These are phyloP conservation scores for Lantana camara DNA, from an alignment of 257 asterid species.

Conservation along the genomic window DNA sequence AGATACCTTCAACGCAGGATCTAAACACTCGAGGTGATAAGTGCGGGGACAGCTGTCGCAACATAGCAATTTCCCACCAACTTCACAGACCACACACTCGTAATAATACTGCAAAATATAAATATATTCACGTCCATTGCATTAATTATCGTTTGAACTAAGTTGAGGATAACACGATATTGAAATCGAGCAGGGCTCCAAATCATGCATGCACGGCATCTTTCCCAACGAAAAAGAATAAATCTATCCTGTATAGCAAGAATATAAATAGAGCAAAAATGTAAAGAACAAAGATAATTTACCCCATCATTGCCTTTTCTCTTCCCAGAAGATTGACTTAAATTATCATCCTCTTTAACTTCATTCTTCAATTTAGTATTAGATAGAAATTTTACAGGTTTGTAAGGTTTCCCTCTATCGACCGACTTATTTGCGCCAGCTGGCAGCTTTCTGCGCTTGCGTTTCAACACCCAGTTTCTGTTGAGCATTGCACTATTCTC, in stretches of 20 bases:
- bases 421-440: constrained; percentile 46
- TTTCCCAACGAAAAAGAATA: constrained; percentile 4
- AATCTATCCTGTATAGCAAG: not conserved
- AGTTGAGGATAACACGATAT: not conserved
- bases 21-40: constrained; percentile 72
- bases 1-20: constrained; percentile 85
- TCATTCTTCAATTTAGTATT: constrained; percentile 37
- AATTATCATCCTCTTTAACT: constrained; percentile 40
- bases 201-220: constrained; percentile 13
- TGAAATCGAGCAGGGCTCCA: constrained; percentile 11
- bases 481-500: constrained; percentile 51
- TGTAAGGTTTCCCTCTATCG: constrained; percentile 43
- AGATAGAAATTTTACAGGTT: constrained; percentile 44
- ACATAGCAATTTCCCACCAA: constrained; percentile 82
- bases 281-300: constrained; percentile 27
- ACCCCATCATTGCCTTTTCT: constrained; percentile 91
- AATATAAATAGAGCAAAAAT: constrained; percentile 3
- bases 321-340: constrained; percentile 51
- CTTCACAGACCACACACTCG: constrained; percentile 82
- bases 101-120: constrained; percentile 59
- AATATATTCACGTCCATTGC: constrained; percentile 17
- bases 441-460: constrained; percentile 67
- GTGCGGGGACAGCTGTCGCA: constrained; percentile 88
- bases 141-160: not conserved
- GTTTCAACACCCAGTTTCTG: constrained; percentile 72